Conservation (phyloP, 371 early-diverging fungal species). For the Choanephora cucurbitarum region DNA sequence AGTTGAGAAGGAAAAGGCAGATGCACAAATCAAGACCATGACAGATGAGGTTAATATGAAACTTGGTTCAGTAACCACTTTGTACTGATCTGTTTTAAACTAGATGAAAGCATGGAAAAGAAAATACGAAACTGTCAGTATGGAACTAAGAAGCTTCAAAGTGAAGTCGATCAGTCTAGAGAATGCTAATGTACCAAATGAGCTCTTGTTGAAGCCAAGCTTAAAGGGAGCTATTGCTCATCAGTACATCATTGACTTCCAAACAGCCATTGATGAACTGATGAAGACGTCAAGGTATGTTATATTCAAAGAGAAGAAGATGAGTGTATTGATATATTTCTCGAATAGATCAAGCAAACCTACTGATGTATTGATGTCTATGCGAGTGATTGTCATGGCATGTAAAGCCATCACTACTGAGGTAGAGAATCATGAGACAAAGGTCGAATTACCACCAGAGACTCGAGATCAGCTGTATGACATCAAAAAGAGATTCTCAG, state of each 20-base stretch:
- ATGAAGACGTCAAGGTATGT: conserved; percentile 64
- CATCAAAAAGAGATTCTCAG: conserved; percentile 64
- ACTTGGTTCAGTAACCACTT: too few species aligned
- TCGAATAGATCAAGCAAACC: conserved; percentile 61
- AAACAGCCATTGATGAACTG: conserved; percentile 82
- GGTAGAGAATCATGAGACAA: conserved; percentile 66
- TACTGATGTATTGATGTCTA: conserved; percentile 73
- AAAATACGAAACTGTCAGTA: conserved; percentile 49
- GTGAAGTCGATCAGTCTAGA: conserved; percentile 41
- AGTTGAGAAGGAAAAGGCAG: conserved; percentile 46
- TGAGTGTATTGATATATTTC: too few species aligned
- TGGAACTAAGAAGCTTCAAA: conserved; percentile 53
- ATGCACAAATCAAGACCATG: conserved; percentile 26
- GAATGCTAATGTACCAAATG: conserved; percentile 40
- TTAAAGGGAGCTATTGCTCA: conserved; percentile 71
- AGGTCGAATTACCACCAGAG: conserved; percentile 19
- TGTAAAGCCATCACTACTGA: conserved; percentile 85
- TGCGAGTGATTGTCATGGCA: conserved; percentile 80
- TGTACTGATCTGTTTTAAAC: not conserved
- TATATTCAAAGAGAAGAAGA: not conserved
- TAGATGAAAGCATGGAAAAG: conserved; percentile 47
- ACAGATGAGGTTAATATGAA: conserved; percentile 36
- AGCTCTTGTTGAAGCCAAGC: conserved; percentile 47
- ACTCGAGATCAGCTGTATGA: conserved; percentile 37
- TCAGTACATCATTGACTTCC: conserved; percentile 69